phyloP scores from a whole-genome alignment of 1,284 basidiomycete genomes.

The Inonotus obliquus region DNA sequence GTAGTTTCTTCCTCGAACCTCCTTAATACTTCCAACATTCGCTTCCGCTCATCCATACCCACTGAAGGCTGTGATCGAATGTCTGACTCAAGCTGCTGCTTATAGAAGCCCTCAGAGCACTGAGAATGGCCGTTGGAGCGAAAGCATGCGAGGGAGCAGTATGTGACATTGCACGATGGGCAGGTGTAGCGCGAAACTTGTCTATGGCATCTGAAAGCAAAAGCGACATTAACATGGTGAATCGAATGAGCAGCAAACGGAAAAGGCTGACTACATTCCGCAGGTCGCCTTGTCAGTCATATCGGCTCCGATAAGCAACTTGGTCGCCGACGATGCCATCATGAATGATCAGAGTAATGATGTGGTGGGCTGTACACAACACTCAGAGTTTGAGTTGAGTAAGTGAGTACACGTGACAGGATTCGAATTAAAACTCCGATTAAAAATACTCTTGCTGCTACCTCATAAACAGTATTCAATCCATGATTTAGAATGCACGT shows the following conservation, averaged over 20 bases:
- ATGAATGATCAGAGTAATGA: too few relatives aligned
- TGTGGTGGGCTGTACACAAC: too few relatives aligned
- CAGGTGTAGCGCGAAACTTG: conserved; percentile 78
- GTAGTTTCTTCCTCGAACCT: conserved; percentile 62
- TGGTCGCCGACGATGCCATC: background rate
- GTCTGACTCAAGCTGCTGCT: conserved; percentile 59
- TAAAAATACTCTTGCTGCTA: too few relatives aligned
- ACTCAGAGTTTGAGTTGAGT: too few relatives aligned
- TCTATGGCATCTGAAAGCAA: conserved; percentile 54
- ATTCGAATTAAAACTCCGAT: too few relatives aligned
- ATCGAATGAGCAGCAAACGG: background rate
- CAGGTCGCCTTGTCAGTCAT: conserved; percentile 1
- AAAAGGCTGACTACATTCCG: conserved; percentile 6
- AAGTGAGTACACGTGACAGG: too few relatives aligned
- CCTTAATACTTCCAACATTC: conserved; percentile 66
- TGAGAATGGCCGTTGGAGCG: conserved; percentile 65
- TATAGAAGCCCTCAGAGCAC: conserved; percentile 77
- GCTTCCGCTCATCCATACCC: conserved; percentile 46
- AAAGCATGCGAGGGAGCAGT: conserved; percentile 77
- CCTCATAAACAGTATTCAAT: too few relatives aligned
- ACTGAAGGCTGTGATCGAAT: conserved; percentile 52
- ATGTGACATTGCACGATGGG: conserved; percentile 72
- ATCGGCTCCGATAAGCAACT: background rate
- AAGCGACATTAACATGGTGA: background rate
- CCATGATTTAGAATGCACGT: conserved; percentile 21